Percentiles rank a stretch among this genome's conserved stretches.
phyloP scores from a whole-genome alignment of 176 grass and related monocot genomes.

The Bothriochloa decipiens region DNA sequence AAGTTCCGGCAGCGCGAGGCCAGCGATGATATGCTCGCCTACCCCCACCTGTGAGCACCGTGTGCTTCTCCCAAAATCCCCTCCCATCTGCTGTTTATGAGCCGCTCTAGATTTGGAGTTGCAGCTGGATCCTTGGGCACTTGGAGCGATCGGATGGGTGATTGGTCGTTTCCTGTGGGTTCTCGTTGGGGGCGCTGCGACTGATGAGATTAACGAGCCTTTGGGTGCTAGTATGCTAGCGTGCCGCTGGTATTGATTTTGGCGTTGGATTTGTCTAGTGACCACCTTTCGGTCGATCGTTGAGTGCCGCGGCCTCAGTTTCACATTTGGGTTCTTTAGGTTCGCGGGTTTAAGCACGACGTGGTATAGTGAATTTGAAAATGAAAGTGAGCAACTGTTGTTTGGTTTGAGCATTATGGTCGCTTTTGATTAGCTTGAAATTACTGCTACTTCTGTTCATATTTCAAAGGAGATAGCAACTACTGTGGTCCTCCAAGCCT shows the following conservation, averaged over 20 bases:
- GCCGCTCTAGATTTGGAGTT: slow-evolving; percentile 34
- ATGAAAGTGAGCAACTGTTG: background rate
- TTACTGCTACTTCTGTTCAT: slow-evolving; percentile 6
- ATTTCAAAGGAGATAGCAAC: background rate
- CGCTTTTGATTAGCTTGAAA: slow-evolving; percentile 7
- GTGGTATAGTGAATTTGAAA: background rate
- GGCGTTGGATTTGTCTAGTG: background rate
- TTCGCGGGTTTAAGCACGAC: background rate
- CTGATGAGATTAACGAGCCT: background rate
- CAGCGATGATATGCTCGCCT: slow-evolving; percentile 77
- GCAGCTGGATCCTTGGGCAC: slow-evolving; percentile 19
- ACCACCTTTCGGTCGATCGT: background rate
- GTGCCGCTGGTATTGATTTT: background rate
- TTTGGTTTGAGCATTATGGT: background rate
- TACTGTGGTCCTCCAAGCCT: no score
- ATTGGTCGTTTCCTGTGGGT: background rate
- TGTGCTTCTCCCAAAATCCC: background rate
- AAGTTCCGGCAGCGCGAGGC: slow-evolving; percentile 97
- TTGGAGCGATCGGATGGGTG: slow-evolving; percentile 14
- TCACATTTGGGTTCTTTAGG: background rate
- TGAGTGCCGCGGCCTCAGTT: background rate
- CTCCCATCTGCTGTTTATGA: background rate
- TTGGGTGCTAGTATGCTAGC: background rate
- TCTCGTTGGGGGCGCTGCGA: background rate
- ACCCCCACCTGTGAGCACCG: slow-evolving; percentile 71